Percentiles rank a stretch among this genome's conserved stretches.
Evolutionary conservation across 2,329 filamentous ascomycete species (phyloP).

Genomic region (Blastomyces emzantsi): DNA sequence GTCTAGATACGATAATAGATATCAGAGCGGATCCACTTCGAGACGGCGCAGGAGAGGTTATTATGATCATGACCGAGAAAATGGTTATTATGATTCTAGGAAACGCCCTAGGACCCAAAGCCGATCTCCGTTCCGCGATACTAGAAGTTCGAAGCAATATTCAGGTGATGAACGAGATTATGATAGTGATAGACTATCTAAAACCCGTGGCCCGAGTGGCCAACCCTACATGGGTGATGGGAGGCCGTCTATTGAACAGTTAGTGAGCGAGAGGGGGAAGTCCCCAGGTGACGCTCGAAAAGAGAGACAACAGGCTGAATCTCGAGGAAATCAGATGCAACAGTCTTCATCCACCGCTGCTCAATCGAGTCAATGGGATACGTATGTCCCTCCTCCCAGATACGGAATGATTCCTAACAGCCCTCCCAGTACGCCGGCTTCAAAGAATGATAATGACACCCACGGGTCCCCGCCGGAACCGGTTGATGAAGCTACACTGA

Average conservation of each 20-base stretch:
- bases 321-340: slow-evolving; percentile 51
- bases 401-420: slow-evolving; percentile 8
- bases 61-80: slow-evolving; percentile 45
- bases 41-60: slow-evolving; percentile 19
- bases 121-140: slow-evolving; percentile 38
- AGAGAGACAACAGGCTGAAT: slow-evolving; percentile 59
- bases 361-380: slow-evolving; percentile 28
- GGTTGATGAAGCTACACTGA: slow-evolving; percentile 72
- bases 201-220: slow-evolving; percentile 21
- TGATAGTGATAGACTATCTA: slow-evolving; percentile 21
- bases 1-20: slow-evolving; percentile 33
- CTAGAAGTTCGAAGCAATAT: slow-evolving; percentile 32
- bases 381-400: slow-evolving; percentile 31
- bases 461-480: slow-evolving; percentile 44
- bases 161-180: slow-evolving; percentile 29
- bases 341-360: slow-evolving; percentile 34
- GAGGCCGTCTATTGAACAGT: slow-evolving; percentile 48
- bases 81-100: slow-evolving; percentile 37
- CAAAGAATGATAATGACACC: slow-evolving; percentile 18
- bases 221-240: slow-evolving; percentile 31
- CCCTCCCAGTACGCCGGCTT: slow-evolving; percentile 17
- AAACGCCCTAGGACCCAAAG: slow-evolving; percentile 51
- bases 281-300: slow-evolving; percentile 50
- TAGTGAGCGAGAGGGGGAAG: slow-evolving; percentile 56
- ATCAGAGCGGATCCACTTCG: slow-evolving; percentile 25